Evolutionary conservation across 352 stramenopile genomes (phyloP), one percentile per base, ranked within the genome.

Genomic region (Phytopythium boreale): DNA sequence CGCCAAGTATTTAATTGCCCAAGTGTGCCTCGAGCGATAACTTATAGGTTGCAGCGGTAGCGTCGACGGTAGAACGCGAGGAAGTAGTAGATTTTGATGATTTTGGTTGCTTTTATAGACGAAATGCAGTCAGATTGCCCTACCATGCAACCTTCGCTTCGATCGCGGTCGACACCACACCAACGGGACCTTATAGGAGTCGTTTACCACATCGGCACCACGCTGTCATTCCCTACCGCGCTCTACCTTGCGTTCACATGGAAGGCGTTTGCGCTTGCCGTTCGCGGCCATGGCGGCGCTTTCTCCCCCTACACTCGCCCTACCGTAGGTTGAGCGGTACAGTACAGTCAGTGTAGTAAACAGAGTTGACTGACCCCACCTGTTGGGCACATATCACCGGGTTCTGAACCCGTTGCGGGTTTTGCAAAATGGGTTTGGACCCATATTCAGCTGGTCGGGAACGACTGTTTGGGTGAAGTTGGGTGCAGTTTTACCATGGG

Each of bases 61-160:
- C 39, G 15, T 46, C 15, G 39, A 19, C 15, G 39, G 39, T 46
- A 12, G 37, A 34, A 47, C 41, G 19, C 43, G 41, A 15, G 41
- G 15, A 50, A 52, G 24, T 31, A 52, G 46, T 52, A 52, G 46
- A 52, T 52, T 52, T 52, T 52, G 46, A 52, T 31, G 22, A 17
- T 26, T 50, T 50, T n/a, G n/a, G n/a, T n/a, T n/a, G n/a, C n/a
- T n/a, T 50, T 19, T 47, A 8, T 3, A 39, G 6, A 39, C 34
- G 10, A 39, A 46, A 46, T 46, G 8, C 15, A 46, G 1, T 27
- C 43, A 1, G 2, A 50, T 27, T 26, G 43, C 43, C 43, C 43
- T 50, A 39, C 34, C 34, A 39, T 39, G n/a, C n/a, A n/a, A n/a
- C n/a, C n/a, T n/a, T n/a, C n/a, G n/a, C n/a, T 39, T 7, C 10